phyloP scores from a whole-genome alignment of 2,329 filamentous ascomycete genomes.

The Alternaria sp. region DNA sequence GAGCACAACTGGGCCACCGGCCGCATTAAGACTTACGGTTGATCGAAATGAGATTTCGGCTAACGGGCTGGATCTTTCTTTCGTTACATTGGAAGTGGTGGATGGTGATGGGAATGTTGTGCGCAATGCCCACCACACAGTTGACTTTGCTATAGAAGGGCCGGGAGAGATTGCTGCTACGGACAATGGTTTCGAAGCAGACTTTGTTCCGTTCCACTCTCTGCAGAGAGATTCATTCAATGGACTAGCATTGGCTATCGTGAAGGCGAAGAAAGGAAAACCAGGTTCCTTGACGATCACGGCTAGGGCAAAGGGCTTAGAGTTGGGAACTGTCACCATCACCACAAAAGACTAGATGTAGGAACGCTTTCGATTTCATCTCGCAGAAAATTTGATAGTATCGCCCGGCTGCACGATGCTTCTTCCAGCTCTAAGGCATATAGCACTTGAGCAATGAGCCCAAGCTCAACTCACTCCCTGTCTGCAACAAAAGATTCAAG shows the following conservation, averaged over 20 bases:
- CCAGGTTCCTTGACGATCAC: neutral
- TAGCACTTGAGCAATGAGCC: constrained; percentile 37
- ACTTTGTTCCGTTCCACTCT: constrained; percentile 34
- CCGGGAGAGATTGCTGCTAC: constrained; percentile 59
- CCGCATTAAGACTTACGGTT: too few species aligned
- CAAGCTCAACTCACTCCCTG: constrained; percentile 34
- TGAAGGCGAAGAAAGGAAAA: neutral
- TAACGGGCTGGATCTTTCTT: too few species aligned
- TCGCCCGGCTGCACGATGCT: neutral
- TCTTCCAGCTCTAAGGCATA: constrained; percentile 5
- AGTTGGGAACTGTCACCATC: neutral
- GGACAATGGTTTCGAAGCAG: constrained; percentile 59
- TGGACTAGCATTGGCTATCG: neutral
- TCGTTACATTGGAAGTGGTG: too few species aligned
- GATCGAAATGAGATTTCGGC: too few species aligned
- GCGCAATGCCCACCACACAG: constrained; percentile 56
- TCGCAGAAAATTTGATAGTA: neutral
- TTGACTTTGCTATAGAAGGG: constrained; percentile 54
- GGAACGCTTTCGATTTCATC: neutral
- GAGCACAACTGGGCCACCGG: too few species aligned
- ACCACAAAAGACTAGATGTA: neutral
- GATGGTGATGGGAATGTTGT: constrained; percentile 52
- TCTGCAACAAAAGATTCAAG: constrained; percentile 42
- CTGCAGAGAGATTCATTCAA: constrained; percentile 35
- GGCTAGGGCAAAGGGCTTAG: neutral